These are phyloP conservation scores for Lasiosphaeria miniovina DNA, from an alignment of 495 filamentous ascomycete species.

Conservation along the genomic window DNA sequence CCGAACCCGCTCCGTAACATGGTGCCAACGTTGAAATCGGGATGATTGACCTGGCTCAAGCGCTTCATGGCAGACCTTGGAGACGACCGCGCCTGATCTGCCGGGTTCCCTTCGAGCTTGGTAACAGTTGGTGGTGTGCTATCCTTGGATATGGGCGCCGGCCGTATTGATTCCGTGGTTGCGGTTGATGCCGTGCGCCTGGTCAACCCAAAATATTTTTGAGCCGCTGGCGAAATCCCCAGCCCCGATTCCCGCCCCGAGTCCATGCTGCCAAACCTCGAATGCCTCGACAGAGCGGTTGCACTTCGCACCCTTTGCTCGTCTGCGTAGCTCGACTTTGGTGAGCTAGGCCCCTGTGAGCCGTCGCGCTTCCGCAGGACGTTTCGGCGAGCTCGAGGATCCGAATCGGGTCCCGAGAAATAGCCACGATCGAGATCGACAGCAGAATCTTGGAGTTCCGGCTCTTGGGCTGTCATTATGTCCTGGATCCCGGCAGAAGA, in stretches of 20 bases:
- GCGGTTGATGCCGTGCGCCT: slow-evolving; percentile 50
- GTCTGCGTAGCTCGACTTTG: slow-evolving; percentile 68
- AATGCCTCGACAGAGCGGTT: slow-evolving; percentile 65
- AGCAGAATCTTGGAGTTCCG: slow-evolving; percentile 37
- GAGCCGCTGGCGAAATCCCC: slow-evolving; percentile 44
- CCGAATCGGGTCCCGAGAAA: slow-evolving; percentile 84
- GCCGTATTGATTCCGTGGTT: slow-evolving; percentile 46
- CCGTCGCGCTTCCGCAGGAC: slow-evolving; percentile 77
- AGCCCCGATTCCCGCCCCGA: slow-evolving; percentile 42
- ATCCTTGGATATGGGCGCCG: slow-evolving; percentile 49
- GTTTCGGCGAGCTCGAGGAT: slow-evolving; percentile 64
- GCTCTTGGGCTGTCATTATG: slow-evolving; percentile 26
- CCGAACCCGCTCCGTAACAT: slow-evolving; percentile 42
- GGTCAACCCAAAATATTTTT: slow-evolving; percentile 61
- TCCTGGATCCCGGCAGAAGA: slow-evolving; percentile 50
- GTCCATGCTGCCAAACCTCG: slow-evolving; percentile 72
- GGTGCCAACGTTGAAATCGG: slow-evolving; percentile 50
- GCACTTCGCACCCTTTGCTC: slow-evolving; percentile 61
- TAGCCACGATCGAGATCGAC: slow-evolving; percentile 84
- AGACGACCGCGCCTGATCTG: slow-evolving; percentile 52
- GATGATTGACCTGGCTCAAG: slow-evolving; percentile 47
- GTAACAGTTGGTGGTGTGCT: slow-evolving; percentile 58
- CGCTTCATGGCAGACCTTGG: slow-evolving; percentile 48
- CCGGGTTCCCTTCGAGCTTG: slow-evolving; percentile 57
- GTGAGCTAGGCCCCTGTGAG: slow-evolving; percentile 44